Base-by-base conservation (phyloP, 495 filamentous ascomycete genomes). In the Penicillium silybi region DNA sequence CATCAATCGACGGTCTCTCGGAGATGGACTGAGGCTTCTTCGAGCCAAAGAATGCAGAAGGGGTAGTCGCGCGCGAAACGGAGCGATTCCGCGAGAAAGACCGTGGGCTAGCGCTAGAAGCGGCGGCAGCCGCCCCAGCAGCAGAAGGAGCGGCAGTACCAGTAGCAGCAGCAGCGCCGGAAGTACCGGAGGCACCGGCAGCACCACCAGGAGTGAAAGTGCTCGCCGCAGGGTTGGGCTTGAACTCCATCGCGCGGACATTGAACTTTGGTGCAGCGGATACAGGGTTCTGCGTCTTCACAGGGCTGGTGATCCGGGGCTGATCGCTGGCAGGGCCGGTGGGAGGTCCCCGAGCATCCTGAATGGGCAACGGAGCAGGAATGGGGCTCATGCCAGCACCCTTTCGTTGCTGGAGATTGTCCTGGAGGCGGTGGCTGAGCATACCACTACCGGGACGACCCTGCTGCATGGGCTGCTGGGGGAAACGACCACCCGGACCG, bases 161-260 rank as follows among this genome's bases (percentile, higher is more conserved):
- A 1, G 50, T 42, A 50, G 73, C 75, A 53, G 5, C 37, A 19
- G 37, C 2, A 7, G 37, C 15, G 9, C 16, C 37, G 6, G 37
- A 9, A 39, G 3, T 6, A 39, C 8, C 18, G 7, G 37, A 19
- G 7, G 26, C 38, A 0, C 46, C 44, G 56, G 81, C 85, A 53
- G 75, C 67, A 34, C 76, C 80, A 56, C 76, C 79, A n/a, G 89
- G 90, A 52, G 80, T 89, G 68, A 96, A 95, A 0, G 85, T 74
- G 40, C 75, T 83, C 3, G 90, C 90, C 35, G 86, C 84, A 8
- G 89, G 82, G 59, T 85, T 92, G 3, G 90, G 90, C 56, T 85
- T 82, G 70, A 96, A 96, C 60, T 95, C 90, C 59, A 83, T 78
- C 26, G 86, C 91, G 44, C 83, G 85, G 2, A 88, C 89, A 57